Percentiles rank a stretch among this genome's conserved stretches.
These are phyloP conservation scores for Globisporangium abappressorium DNA, from an alignment of 352 stramenopile species.

Conservation along the genomic window DNA sequence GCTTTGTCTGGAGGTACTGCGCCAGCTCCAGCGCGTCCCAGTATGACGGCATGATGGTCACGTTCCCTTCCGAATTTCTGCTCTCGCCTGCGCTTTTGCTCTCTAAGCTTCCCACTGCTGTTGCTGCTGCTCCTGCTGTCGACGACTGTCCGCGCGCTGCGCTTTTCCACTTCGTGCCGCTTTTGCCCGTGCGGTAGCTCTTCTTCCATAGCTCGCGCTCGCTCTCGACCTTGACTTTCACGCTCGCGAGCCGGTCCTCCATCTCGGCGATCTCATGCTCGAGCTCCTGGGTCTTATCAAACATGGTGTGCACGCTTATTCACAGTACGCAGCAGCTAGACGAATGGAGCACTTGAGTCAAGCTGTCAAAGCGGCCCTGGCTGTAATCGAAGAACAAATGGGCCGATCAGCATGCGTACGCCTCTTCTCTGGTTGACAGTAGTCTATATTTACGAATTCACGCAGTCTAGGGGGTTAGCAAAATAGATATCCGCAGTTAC, in stretches of 20 bases:
- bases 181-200: conserved; percentile 44
- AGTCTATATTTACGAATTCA: conserved; percentile 9
- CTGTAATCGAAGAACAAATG: conserved; percentile 1
- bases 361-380: background rate
- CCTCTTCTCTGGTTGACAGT: background rate
- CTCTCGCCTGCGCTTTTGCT: conserved; percentile 5
- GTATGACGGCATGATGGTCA: conserved; percentile 38
- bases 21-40: conserved; percentile 65
- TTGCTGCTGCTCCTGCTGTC: background rate
- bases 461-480: conserved; percentile 4
- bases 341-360: background rate
- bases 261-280: conserved; percentile 60
- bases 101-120: background rate
- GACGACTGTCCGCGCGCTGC: conserved; percentile 20
- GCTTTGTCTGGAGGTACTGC: conserved; percentile 46
- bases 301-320: conserved; percentile 27
- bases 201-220: conserved; percentile 53
- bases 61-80: conserved; percentile 2
- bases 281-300: conserved; percentile 35
- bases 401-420: background rate
- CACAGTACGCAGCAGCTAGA: background rate
- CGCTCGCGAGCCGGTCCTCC: conserved; percentile 51
- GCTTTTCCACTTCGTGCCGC: conserved; percentile 61
- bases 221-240: conserved; percentile 50
- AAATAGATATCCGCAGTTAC: conserved; percentile 10